These are phyloP conservation scores for Batkoa obscura DNA, from an alignment of 371 early-diverging fungal genomes.

Conservation along the genomic window DNA sequence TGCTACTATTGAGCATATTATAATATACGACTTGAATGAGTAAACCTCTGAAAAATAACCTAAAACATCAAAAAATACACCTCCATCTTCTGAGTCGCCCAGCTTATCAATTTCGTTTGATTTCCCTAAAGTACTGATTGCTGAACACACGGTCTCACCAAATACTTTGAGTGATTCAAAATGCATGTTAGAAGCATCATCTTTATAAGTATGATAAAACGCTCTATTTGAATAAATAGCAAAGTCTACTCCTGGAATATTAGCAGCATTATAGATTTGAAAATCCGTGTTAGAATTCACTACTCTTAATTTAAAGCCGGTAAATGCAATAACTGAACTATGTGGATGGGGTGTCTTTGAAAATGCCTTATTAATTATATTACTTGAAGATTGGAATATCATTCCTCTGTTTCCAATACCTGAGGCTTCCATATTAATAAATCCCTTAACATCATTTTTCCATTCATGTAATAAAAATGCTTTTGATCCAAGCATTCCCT, in stretches of 20 bases:
- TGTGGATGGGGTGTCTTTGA: conserved; percentile 23
- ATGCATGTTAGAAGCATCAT: conserved; percentile 11
- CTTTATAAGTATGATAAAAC: conserved; percentile 47
- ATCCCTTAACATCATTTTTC: conserved; percentile 43
- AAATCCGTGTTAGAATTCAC: conserved; percentile 55
- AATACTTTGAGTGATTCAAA: too few relatives aligned
- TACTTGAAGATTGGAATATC: conserved; percentile 41
- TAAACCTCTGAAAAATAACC: too few relatives aligned
- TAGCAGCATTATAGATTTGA: conserved; percentile 26
- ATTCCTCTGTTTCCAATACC: conserved; percentile 59
- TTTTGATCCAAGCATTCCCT: conserved; percentile 47
- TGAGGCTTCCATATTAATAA: conserved; percentile 67
- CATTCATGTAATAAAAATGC: conserved; percentile 59
- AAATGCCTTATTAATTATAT: conserved; percentile 18
- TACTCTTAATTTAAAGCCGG: conserved; percentile 33
- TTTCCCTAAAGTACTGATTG: too few relatives aligned
- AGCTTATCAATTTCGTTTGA: too few relatives aligned
- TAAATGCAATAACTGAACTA: conserved; percentile 39
- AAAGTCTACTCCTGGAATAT: conserved; percentile 51
- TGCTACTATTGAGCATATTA: too few relatives aligned
- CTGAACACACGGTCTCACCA: too few relatives aligned
- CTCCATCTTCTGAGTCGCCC: too few relatives aligned
- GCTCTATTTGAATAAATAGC: conserved; percentile 47
- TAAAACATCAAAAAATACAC: too few relatives aligned
- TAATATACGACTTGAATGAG: too few relatives aligned